Conservation (phyloP, 192 early-diverging fungal genomes). For the Mycoemilia scoparia region DNA sequence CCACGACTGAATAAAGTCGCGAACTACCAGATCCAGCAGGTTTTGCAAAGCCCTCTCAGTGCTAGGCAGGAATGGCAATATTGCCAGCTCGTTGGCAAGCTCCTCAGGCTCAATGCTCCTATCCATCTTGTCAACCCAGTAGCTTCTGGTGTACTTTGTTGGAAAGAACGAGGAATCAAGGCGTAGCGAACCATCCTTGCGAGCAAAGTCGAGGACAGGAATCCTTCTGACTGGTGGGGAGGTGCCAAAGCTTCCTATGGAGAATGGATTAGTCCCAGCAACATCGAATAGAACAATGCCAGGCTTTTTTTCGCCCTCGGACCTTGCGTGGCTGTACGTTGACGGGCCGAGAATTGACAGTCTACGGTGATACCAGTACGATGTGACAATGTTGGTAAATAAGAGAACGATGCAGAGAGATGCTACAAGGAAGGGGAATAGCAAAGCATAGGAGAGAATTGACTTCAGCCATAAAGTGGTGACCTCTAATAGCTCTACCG, state of each 20-base stretch:
- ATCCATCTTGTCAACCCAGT: neutral
- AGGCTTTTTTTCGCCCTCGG: neutral
- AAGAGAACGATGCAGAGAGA: conserved; percentile 9
- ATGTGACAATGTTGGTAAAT: conserved; percentile 13
- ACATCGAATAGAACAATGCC: neutral
- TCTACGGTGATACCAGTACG: conserved; percentile 22
- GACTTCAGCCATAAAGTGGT: too few species aligned
- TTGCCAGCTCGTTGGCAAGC: neutral
- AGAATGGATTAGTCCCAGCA: neutral
- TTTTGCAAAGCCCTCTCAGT: neutral
- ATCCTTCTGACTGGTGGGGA: conserved; percentile 14
- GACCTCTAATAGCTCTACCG: too few species aligned
- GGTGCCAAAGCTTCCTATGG: neutral
- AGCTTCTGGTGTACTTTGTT: conserved; percentile 3
- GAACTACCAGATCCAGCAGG: conserved; percentile 12
- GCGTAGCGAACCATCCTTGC: neutral
- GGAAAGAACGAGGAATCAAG: conserved; percentile 3
- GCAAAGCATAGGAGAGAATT: conserved; percentile 8
- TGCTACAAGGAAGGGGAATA: conserved; percentile 8
- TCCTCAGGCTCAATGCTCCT: neutral
- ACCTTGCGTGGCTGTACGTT: neutral
- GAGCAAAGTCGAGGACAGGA: conserved; percentile 11
- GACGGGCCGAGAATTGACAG: neutral
- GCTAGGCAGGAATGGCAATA: conserved; percentile 1
- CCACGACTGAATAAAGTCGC: conserved; percentile 31